Evolutionary conservation across 176 grass and related monocot species (phyloP), one percentile per base, ranked within the genome.

Genomic region (Ampelocalamus luodianensis): DNA sequence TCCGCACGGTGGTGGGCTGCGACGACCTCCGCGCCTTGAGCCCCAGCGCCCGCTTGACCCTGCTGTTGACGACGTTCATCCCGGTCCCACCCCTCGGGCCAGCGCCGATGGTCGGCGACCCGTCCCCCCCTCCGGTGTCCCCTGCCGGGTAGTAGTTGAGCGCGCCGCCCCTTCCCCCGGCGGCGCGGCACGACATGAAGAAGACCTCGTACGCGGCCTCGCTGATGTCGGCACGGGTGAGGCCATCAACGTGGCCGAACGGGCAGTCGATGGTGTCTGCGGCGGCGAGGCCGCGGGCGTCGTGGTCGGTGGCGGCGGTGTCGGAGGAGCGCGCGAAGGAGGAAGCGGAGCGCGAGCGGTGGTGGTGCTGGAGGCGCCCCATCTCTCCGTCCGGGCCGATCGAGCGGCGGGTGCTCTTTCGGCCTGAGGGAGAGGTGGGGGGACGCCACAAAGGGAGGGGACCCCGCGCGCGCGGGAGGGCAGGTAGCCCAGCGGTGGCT

Each of bases 151-250:
- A 78, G 22, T 79, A 87, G 70, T 46, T 85, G 7, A 92, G 24
- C 7, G 86, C 54, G 13, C 88, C 65, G 15, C 37, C 89, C 72
- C 46, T 56, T 12, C 68, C 59, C 6, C 59, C 80, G 34, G 54
- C 62, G 20, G 83, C 84, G 72, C 93, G 96, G 87, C 91, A 95
- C 4, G 91, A 92, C 89, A 93, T 93, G 93, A 98, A 95, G 83
- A 98, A 98, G 16, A 98, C 38, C 86, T 98, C 93, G 79, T 98
- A 98, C 27, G 89, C 89, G 63, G 93, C 85, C 88, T 98, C 91
- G 15, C 96, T 89, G 68, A 93, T 68, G n/a, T 92, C 96, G 39
- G 43, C 27, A 40, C 77, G 73, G 55, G 85, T 42, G 45, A 98
- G 88, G 63, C 89, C 69, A 73, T 93, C 67, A 44, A 95, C 16